Conservation (phyloP, 192 early-diverging fungal genomes). For the Nowakowskiella sp. region DNA sequence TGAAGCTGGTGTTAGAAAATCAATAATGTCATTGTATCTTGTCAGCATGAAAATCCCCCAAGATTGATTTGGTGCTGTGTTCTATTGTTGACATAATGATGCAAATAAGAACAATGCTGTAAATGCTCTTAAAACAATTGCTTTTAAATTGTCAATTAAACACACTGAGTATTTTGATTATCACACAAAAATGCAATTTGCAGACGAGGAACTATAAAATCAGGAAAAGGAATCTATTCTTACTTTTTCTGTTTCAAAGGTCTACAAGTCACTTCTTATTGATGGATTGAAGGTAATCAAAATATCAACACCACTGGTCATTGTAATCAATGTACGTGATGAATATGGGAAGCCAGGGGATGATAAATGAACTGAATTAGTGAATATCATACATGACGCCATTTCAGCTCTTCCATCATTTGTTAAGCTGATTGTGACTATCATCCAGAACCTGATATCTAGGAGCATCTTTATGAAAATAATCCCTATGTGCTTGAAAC, state of each 20-base stretch:
- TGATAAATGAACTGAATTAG: neutral
- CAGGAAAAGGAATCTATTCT: neutral
- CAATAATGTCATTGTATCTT: slow-evolving; percentile 9
- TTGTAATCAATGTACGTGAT: slow-evolving; percentile 18
- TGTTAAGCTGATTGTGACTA: slow-evolving; percentile 13
- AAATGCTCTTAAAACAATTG: too few relatives aligned
- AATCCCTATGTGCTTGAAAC: slow-evolving; percentile 5
- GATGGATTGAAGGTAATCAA: neutral
- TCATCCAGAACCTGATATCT: slow-evolving; percentile 16
- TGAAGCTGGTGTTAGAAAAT: slow-evolving; percentile 7
- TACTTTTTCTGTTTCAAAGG: neutral
- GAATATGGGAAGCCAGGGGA: slow-evolving; percentile 6
- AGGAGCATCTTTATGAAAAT: neutral
- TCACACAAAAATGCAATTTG: neutral
- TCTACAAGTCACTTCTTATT: neutral
- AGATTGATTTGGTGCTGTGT: too few relatives aligned
- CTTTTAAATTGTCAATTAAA: too few relatives aligned
- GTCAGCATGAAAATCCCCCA: too few relatives aligned
- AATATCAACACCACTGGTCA: neutral
- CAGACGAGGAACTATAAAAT: neutral
- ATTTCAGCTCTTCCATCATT: slow-evolving; percentile 4
- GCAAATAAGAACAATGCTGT: too few relatives aligned
- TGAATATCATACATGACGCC: slow-evolving; percentile 5
- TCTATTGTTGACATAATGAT: too few relatives aligned
- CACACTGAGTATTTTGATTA: too few relatives aligned